A percentile compares a stretch with the other conserved stretches of the same genome.
Conservation (phyloP, 257 asterid genomes). For the Sherardia arvensis region DNA sequence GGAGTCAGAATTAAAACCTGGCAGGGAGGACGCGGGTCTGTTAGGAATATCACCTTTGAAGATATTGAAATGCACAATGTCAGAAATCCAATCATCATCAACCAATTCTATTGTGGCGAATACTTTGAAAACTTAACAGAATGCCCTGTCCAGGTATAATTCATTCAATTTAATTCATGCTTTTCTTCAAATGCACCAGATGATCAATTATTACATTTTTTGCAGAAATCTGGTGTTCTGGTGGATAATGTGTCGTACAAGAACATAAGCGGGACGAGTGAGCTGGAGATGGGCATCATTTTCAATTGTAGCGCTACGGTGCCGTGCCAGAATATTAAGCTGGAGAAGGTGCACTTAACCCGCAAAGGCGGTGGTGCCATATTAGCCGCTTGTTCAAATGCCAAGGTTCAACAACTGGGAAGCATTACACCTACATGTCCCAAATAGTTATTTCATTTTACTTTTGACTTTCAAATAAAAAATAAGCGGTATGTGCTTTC, state of each 20-base stretch:
- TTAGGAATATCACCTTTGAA: not conserved
- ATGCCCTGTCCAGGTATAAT: not conserved
- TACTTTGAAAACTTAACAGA: not conserved
- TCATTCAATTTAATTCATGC: not conserved
- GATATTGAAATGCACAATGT: not conserved
- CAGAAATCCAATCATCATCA: not conserved
- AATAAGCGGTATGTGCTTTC: not conserved
- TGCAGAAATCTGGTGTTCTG: conserved; percentile 69
- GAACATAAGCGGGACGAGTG: conserved; percentile 70
- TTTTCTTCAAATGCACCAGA: too few species aligned
- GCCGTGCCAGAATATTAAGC: conserved; percentile 49
- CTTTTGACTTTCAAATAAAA: too few species aligned
- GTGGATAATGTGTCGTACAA: conserved; percentile 55
- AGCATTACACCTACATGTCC: conserved; percentile 3
- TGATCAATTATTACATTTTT: too few species aligned
- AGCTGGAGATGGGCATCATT: conserved; percentile 44
- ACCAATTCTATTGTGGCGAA: not conserved
- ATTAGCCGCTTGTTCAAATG: conserved; percentile 22
- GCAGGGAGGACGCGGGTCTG: conserved; percentile 24
- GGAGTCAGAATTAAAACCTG: conserved; percentile 92
- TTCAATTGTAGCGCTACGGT: conserved; percentile 57
- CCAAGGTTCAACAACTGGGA: conserved; percentile 8
- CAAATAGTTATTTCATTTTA: not conserved
- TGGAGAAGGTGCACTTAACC: conserved; percentile 41
- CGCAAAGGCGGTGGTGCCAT: conserved; percentile 9